A percentile compares a stretch with the other conserved stretches of the same genome.
Conservation (phyloP, 371 early-diverging fungal species). For the Mortierella sp. region DNA sequence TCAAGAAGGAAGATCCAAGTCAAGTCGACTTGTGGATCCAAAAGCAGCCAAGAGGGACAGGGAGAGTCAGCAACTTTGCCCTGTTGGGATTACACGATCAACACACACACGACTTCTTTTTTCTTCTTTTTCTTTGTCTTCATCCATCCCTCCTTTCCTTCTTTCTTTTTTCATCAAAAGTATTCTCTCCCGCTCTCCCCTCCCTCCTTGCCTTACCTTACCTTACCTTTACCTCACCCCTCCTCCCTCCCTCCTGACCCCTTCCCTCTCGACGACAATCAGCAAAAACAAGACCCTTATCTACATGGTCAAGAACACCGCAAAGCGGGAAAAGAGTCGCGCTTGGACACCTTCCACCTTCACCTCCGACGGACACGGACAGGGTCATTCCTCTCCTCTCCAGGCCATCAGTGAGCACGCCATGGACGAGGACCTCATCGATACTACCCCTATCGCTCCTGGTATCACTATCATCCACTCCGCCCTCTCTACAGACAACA, state of each 20-base stretch:
- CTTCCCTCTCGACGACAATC: neutral
- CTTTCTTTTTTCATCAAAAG: neutral
- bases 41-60: neutral
- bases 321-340: slow-evolving; percentile 46
- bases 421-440: slow-evolving; percentile 38
- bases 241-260: neutral
- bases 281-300: neutral
- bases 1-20: too few relatives aligned
- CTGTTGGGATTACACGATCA: slow-evolving; percentile 1
- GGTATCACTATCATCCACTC: neutral
- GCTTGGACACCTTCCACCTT: slow-evolving; percentile 49
- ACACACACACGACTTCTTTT: neutral
- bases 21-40: neutral
- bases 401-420: slow-evolving; percentile 44
- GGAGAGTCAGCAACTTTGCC: neutral
- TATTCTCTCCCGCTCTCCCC: too few relatives aligned
- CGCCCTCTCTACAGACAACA: slow-evolving; percentile 2
- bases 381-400: slow-evolving; percentile 22
- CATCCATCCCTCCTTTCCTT: neutral
- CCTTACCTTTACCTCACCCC: neutral
- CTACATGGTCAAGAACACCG: slow-evolving; percentile 38
- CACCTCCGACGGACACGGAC: slow-evolving; percentile 27
- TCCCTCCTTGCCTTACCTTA: neutral
- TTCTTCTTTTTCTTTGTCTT: neutral
- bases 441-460: neutral